Evolutionary conservation across 805 yeast species (phyloP), one percentile per base, ranked within the genome.

Genomic region (Metschnikowia gelsemii): DNA sequence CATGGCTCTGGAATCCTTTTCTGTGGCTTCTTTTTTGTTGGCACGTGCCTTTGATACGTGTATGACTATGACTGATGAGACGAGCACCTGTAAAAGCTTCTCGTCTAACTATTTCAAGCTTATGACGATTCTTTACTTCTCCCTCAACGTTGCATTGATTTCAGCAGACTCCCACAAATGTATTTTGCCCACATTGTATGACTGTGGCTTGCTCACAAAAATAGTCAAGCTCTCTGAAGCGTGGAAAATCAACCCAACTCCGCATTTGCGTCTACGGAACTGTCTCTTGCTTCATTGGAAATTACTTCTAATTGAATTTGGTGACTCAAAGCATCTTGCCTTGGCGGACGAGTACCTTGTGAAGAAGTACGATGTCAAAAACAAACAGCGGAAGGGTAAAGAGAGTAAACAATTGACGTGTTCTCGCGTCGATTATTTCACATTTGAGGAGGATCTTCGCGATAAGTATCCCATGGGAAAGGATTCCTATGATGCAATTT

Each of bases 361-460:
- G 22, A 52, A 63, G 22, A 67, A 66, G 32, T 76, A 72, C 54
- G 68, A 66, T 5, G 57, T 65, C 18, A 50, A 48, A 33, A 59
- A 47, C 45, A 62, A 47, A 35, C 52, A 38, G 20, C 61, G 47
- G 22, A 57, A 50, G 21, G 54, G 46, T 22, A 28, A 54, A 21
- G 38, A 47, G 4, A 49, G 66, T 28, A 59, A 52, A 34, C 58
- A 56, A 36, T 63, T 74, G 35, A 62, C 71, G 0, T 82, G 90
- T 8, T 81, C 96, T 0, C 96, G 96, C 0, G 62, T 87, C n/a
- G 96, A 90, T 50, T 91, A 87, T 57, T 82, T 80, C 54, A 79
- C 85, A 5, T 89, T 86, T 56, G 71, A 88, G 46, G 86, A 85
- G 38, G 95, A 87, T 45, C 59, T 90, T 2, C 60, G 72, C 3